Conservation (phyloP, 257 asterid genomes). For the Paraleonurus japonicus region DNA sequence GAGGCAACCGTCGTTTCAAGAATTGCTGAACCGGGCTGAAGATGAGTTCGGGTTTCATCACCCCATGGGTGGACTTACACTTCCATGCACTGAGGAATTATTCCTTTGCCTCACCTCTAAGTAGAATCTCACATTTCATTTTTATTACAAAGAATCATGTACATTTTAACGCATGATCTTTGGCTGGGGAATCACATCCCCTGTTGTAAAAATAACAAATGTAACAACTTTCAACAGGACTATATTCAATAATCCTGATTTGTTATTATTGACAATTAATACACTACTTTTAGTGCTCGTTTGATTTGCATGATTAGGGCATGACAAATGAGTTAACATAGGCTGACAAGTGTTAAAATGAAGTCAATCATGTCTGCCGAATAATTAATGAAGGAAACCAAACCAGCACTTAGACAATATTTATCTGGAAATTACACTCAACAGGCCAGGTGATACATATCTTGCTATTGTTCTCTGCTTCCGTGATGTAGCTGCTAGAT, state of each 20-base stretch:
- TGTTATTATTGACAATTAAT: neutral
- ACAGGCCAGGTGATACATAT: neutral
- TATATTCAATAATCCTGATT: neutral
- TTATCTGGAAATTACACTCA: neutral
- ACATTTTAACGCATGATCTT: neutral
- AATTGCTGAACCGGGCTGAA: slow-evolving; percentile 24
- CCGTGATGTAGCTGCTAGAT: neutral
- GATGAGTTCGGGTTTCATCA: slow-evolving; percentile 39
- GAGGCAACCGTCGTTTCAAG: slow-evolving; percentile 39
- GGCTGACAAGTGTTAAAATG: too few relatives aligned
- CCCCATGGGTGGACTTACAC: slow-evolving; percentile 44
- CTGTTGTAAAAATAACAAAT: neutral
- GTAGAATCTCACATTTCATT: neutral
- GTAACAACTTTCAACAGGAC: neutral
- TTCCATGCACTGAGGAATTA: slow-evolving; percentile 27
- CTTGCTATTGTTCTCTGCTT: neutral
- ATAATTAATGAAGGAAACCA: too few relatives aligned
- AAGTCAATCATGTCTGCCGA: too few relatives aligned
- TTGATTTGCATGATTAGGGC: too few relatives aligned
- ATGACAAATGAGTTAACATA: too few relatives aligned
- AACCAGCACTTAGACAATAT: too few relatives aligned
- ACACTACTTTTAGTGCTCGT: neutral
- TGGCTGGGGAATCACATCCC: neutral
- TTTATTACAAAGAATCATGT: neutral
- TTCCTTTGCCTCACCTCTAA: neutral